A percentile compares a stretch with the other conserved stretches of the same genome.
Evolutionary conservation across 176 grass and related monocot genomes (phyloP).

Genomic region (maize (Zea mays)): Zm-B73-REFERENCE-NAM-5.0 NC_050096.1:252360501-252361000

Average conservation of each 20-base stretch:
- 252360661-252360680: too few species aligned
- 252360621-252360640: neutral
- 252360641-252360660: too few species aligned
- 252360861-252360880: neutral
- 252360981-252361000: slow-evolving; percentile 95
- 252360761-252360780: slow-evolving; percentile 92
- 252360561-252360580: too few species aligned
- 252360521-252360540: too few species aligned
- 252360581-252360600: too few species aligned
- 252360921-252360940: slow-evolving; percentile 53
- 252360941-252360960: slow-evolving; percentile 72
- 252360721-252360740: slow-evolving; percentile 93
- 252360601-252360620: neutral
- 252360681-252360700: neutral
- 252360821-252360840: slow-evolving; percentile 27
- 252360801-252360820: slow-evolving; percentile 78
- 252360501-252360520: too few species aligned
- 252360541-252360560: too few species aligned
- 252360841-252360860: neutral
- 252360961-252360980: slow-evolving; percentile 44
- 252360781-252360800: slow-evolving; percentile 88
- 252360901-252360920: slow-evolving; percentile 50
- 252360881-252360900: slow-evolving; percentile 63
- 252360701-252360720: slow-evolving; percentile 49
- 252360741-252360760: slow-evolving; percentile 71